phyloP scores from a whole-genome alignment of 257 asterid species.

The Jaltomata sinuosa region DNA sequence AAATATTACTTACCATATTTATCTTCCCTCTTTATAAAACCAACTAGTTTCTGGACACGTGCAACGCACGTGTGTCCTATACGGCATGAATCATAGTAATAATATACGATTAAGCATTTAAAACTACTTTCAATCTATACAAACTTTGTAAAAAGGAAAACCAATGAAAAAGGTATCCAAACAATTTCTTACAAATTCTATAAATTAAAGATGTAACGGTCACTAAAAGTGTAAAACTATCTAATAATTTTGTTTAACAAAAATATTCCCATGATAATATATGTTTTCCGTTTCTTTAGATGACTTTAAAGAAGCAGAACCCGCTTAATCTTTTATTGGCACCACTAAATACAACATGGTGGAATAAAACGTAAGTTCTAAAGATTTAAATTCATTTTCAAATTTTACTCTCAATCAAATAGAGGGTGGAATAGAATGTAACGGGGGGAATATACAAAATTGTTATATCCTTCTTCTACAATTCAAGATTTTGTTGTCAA shows the following conservation, averaged over 20 bases:
- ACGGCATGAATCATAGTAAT: not conserved
- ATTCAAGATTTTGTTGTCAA: too few relatives aligned
- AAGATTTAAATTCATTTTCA: too few relatives aligned
- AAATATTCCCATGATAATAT: not conserved
- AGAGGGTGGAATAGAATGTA: too few relatives aligned
- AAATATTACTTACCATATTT: too few relatives aligned
- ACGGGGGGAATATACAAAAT: too few relatives aligned
- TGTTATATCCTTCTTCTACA: too few relatives aligned
- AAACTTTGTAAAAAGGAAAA: not conserved
- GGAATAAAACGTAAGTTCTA: not conserved
- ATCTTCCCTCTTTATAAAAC: too few relatives aligned
- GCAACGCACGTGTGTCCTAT: too few relatives aligned
- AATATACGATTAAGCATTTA: not conserved
- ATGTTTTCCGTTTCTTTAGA: not conserved
- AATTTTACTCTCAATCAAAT: too few relatives aligned
- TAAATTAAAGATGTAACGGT: not conserved
- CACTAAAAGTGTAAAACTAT: not conserved
- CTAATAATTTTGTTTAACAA: not conserved
- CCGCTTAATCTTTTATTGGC: not conserved
- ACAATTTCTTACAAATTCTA: not conserved
- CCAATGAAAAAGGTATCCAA: not conserved
- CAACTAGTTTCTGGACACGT: too few relatives aligned
- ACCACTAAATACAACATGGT: not conserved
- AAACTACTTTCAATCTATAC: not conserved
- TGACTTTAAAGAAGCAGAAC: not conserved